phyloP scores from a whole-genome alignment of 371 early-diverging fungal species.

The Mortierella sp. region DNA sequence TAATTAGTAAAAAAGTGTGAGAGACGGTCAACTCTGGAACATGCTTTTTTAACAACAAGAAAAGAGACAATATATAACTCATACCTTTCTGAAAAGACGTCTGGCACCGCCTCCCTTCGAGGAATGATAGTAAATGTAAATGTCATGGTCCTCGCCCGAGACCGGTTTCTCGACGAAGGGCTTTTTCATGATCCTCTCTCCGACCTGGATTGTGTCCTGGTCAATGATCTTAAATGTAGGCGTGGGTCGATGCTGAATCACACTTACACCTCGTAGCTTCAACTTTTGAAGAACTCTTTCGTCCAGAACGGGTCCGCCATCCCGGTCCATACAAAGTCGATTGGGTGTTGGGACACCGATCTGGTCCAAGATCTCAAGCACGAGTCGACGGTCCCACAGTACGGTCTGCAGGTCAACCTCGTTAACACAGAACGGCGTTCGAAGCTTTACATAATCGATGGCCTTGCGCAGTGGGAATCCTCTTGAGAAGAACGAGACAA shows the following conservation, averaged over 20 bases:
- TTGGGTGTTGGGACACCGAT: slow-evolving; percentile 90
- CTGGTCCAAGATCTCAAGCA: slow-evolving; percentile 85
- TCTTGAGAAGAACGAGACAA: slow-evolving; percentile 96
- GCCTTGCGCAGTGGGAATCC: slow-evolving; percentile 98
- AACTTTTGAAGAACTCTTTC: slow-evolving; percentile 58
- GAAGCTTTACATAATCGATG: slow-evolving; percentile 84
- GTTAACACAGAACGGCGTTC: slow-evolving; percentile 92
- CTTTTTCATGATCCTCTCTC: slow-evolving; percentile 76
- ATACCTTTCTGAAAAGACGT: slow-evolving; percentile 93
- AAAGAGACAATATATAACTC: not conserved
- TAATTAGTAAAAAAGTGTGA: not conserved
- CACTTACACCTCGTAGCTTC: slow-evolving; percentile 60
- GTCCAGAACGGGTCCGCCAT: slow-evolving; percentile 74
- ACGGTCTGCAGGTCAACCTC: slow-evolving; percentile 91
- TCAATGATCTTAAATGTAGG: slow-evolving; percentile 66
- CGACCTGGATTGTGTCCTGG: slow-evolving; percentile 80
- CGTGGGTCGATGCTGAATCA: slow-evolving; percentile 49
- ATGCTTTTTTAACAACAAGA: not conserved
- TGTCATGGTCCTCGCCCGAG: slow-evolving; percentile 97
- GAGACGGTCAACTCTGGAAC: no score
- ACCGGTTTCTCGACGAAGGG: slow-evolving; percentile 99
- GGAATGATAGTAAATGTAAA: slow-evolving; percentile 92
- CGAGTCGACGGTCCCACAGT: slow-evolving; percentile 93
- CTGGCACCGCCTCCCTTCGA: slow-evolving; percentile 93
- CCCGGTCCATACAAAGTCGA: slow-evolving; percentile 79